Base-by-base conservation (phyloP, 1,284 basidiomycete species). In the Austroboletus niveus region DNA sequence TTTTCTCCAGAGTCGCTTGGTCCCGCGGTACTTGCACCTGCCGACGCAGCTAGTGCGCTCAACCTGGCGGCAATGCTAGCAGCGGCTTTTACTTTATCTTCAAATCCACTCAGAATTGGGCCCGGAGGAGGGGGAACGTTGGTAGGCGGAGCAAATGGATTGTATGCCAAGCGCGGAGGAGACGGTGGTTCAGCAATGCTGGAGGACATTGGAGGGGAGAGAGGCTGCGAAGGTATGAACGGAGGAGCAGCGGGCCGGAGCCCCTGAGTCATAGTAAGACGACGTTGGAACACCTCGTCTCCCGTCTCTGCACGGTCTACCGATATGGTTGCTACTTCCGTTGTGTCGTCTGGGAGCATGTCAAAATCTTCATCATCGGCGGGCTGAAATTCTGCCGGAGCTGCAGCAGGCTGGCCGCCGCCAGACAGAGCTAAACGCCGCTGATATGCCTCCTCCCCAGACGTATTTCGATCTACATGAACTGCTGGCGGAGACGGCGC, bases 21-120 rank as follows among this genome's bases (percentile, higher is more conserved):
- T 8, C 42, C 56, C 8, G 49, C 10, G 4, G 54, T 41, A 56
- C n/a, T 47, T 47, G 73, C 55, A 27, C 58, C 53, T 5, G 71
- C 65, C 12, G 69, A 61, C 11, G 74, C 75, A 20, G 75, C 83
- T 15, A 87, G 69, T 5, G 87, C 82, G 36, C 79, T 75, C 17
- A 91, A 71, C 53, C 75, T 82, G 1, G 88, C 87, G 8, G 92
- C 89, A 44, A 94, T 88, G 29, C 86, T 89, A 30, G 87, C 89
- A 0, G 91, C 91, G 11, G 87, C 85, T 55, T 87, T 85, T 24
- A 80, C 81, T 60, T 79, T 86, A 40, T 84, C 86, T 54, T 87
- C 84, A 17, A 84, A 67, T 1, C 69, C 69, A 20, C 72, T 73
- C 8, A 72, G 72, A 44, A 75, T 62, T 4, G 82, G 79, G 9